A percentile compares a stretch with the other conserved stretches of the same genome.
Conservation (phyloP, 106 monocot species). For the Xerophyta viscosa region DNA sequence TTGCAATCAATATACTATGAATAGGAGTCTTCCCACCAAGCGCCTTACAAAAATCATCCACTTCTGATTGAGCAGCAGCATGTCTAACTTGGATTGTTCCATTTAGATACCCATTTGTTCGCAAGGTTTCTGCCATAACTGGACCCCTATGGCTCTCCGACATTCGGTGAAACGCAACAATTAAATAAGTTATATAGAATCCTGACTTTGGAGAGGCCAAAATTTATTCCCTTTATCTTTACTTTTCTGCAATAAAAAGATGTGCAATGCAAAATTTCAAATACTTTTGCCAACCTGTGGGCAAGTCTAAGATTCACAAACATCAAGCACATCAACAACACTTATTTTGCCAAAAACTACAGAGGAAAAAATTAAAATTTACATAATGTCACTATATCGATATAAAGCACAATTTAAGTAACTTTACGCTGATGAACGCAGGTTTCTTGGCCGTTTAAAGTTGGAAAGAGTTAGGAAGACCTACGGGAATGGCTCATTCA, state of each 20-base stretch:
- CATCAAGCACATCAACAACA: neutral
- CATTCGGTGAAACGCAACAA: conserved; percentile 15
- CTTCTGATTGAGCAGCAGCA: conserved; percentile 58
- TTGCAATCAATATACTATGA: conserved; percentile 92
- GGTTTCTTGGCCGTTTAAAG: too few relatives aligned
- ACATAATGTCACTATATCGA: too few relatives aligned
- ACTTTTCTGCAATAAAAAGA: neutral
- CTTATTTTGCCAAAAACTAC: neutral
- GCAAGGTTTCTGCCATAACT: conserved; percentile 45
- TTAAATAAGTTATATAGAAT: neutral
- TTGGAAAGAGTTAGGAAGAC: too few relatives aligned
- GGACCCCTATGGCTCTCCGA: conserved; percentile 15
- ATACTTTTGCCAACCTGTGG: neutral
- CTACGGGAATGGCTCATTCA: too few relatives aligned
- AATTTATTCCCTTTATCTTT: neutral
- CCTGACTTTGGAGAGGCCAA: neutral
- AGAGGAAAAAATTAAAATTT: too few relatives aligned
- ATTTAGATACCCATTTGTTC: conserved; percentile 30
- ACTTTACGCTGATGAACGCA: too few relatives aligned
- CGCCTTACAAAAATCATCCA: conserved; percentile 76
- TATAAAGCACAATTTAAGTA: too few relatives aligned
- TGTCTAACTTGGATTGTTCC: conserved; percentile 29
- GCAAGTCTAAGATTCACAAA: neutral
- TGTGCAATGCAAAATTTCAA: neutral
- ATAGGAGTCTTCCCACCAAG: conserved; percentile 87